These are phyloP conservation scores for Fusarium penzigii DNA, from an alignment of 2,329 filamentous ascomycete species.

Conservation along the genomic window DNA sequence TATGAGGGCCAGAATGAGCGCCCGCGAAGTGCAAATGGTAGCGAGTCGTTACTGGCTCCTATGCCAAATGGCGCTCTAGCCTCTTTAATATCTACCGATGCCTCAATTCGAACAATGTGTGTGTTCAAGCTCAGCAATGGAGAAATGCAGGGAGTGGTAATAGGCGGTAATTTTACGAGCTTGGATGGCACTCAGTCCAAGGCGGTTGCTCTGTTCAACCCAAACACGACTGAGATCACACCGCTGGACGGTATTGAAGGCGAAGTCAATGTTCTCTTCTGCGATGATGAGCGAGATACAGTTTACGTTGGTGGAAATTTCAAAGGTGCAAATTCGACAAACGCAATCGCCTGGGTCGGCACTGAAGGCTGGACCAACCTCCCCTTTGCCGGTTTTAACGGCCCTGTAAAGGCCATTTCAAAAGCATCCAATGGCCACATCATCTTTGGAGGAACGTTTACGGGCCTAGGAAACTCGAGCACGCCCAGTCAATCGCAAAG, in stretches of 20 bases:
- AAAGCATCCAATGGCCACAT: slow-evolving; percentile 81
- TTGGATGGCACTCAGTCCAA: slow-evolving; percentile 74
- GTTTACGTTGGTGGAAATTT: slow-evolving; percentile 93
- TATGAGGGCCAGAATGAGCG: slow-evolving; percentile 77
- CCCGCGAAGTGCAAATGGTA: slow-evolving; percentile 70
- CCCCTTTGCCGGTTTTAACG: slow-evolving; percentile 93
- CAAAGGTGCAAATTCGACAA: slow-evolving; percentile 76
- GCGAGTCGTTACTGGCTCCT: slow-evolving; percentile 75
- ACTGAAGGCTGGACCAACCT: slow-evolving; percentile 73
- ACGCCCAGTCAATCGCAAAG: slow-evolving; percentile 66
- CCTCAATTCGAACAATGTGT: slow-evolving; percentile 87
- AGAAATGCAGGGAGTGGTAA: slow-evolving; percentile 69
- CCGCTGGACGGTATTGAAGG: slow-evolving; percentile 81
- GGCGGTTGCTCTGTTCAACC: slow-evolving; percentile 80
- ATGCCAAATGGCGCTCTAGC: slow-evolving; percentile 85
- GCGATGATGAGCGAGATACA: slow-evolving; percentile 73
- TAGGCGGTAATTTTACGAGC: slow-evolving; percentile 96
- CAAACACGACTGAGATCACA: slow-evolving; percentile 67
- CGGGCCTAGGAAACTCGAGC: slow-evolving; percentile 80
- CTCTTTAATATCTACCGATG: slow-evolving; percentile 74
- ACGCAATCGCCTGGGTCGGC: slow-evolving; percentile 80
- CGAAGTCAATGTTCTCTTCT: slow-evolving; percentile 78
- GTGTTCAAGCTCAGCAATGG: slow-evolving; percentile 69
- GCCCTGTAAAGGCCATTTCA: slow-evolving; percentile 82
- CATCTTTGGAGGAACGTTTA: slow-evolving; percentile 89